These are phyloP conservation scores for Rhazya stricta DNA, from an alignment of 257 asterid genomes.

Conservation along the genomic window DNA sequence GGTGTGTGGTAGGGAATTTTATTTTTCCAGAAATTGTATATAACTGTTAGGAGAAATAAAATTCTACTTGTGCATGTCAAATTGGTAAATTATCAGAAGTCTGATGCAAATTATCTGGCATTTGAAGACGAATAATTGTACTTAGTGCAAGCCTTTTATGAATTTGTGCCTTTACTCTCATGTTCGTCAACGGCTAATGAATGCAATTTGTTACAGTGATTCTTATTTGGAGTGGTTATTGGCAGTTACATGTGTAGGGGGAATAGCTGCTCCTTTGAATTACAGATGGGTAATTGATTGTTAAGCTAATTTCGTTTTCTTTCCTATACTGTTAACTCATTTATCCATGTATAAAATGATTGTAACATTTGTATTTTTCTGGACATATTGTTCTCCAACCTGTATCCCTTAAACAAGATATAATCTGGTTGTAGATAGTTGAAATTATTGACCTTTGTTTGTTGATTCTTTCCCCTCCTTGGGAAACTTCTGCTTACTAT, in stretches of 20 bases:
- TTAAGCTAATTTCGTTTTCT: background rate
- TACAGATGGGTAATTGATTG: constrained; percentile 68
- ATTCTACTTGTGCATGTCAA: background rate
- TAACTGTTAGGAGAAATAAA: too few species aligned
- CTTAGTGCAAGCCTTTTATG: background rate
- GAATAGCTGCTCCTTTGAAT: constrained; percentile 84
- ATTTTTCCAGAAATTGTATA: background rate
- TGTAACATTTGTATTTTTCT: background rate
- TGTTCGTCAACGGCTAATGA: background rate
- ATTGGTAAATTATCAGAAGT: background rate
- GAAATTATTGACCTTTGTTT: background rate
- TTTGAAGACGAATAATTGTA: background rate
- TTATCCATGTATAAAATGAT: background rate
- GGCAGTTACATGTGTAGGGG: constrained; percentile 81
- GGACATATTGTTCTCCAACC: background rate
- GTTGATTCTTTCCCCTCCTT: too few species aligned
- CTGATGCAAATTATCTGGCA: background rate
- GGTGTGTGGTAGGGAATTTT: background rate
- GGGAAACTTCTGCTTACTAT: background rate
- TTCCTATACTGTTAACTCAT: too few species aligned
- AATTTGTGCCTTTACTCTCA: background rate
- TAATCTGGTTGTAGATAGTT: background rate
- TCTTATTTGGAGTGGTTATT: constrained; percentile 83
- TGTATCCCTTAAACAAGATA: background rate
- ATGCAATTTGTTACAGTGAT: constrained; percentile 47